Conservation (phyloP, 2,329 filamentous ascomycete genomes). For the Fusarium sp. region DNA sequence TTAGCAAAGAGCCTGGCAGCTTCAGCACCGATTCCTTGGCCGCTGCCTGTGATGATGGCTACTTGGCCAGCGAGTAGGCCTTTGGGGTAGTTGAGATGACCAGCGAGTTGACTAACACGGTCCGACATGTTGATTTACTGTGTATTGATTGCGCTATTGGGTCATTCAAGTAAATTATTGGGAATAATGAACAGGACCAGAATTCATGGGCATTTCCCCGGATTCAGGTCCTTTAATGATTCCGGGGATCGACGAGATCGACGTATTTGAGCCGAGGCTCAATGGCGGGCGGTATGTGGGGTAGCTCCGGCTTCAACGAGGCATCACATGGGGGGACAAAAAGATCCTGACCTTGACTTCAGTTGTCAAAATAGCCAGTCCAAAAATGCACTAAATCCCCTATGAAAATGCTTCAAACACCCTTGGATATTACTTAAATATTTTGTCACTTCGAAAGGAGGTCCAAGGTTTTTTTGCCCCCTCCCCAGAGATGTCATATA, state of each 20-base stretch:
- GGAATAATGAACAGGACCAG: not conserved
- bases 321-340: not conserved
- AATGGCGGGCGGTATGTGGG: slow-evolving; percentile 41
- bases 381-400: rapidly evolving
- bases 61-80: slow-evolving; percentile 82
- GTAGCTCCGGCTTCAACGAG: slow-evolving; percentile 15
- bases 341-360: rapidly evolving
- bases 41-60: slow-evolving; percentile 87
- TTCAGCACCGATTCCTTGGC: slow-evolving; percentile 90
- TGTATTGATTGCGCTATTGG: not conserved
- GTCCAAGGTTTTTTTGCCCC: not conserved
- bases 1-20: slow-evolving; percentile 84
- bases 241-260: slow-evolving; percentile 12
- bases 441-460: rapidly evolving
- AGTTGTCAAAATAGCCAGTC: not conserved
- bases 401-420: rapidly evolving
- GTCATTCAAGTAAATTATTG: not conserved
- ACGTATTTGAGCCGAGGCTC: slow-evolving; percentile 41
- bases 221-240: slow-evolving; percentile 6
- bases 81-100: slow-evolving; percentile 83
- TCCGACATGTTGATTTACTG: slow-evolving; percentile 55
- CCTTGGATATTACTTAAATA: rapidly evolving
- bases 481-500: not conserved
- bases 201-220: not conserved
- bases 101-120: slow-evolving; percentile 75